Evolutionary conservation across 805 yeast species (phyloP).

Genomic region (Zygoascus bituminiphila): DNA sequence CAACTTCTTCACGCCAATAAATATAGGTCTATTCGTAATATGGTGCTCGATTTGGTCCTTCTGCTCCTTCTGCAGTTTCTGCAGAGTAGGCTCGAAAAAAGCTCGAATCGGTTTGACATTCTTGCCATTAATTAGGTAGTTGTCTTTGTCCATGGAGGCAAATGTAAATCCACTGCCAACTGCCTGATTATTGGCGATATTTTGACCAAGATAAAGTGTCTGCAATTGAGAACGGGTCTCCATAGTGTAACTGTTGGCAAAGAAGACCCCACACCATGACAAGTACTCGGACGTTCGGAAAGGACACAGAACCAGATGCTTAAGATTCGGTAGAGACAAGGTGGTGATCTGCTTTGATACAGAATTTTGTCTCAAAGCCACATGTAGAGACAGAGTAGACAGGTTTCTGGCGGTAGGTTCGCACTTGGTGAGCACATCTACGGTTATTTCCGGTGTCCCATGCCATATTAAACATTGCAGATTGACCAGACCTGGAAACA

Average conservation of each 20-base stretch:
- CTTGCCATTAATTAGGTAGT: neutral
- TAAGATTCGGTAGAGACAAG: conserved; percentile 15
- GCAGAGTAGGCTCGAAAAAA: neutral
- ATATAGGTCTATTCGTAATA: neutral
- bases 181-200: conserved; percentile 14
- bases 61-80: neutral
- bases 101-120: neutral
- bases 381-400: conserved; percentile 4
- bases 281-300: conserved; percentile 17
- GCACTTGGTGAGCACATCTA: conserved; percentile 15
- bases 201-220: conserved; percentile 18
- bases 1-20: conserved; percentile 2
- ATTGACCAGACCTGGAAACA: conserved; percentile 18
- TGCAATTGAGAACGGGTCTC: conserved; percentile 8
- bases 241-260: conserved; percentile 5
- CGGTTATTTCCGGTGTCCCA: conserved; percentile 28
- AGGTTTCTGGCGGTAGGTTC: conserved; percentile 1
- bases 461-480: conserved; percentile 26
- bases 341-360: conserved; percentile 14
- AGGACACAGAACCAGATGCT: conserved; percentile 20
- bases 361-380: conserved; percentile 12
- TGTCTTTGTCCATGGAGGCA: conserved; percentile 14
- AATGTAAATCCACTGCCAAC: conserved; percentile 26
- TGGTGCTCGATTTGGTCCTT: neutral
- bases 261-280: conserved; percentile 15